A percentile compares a stretch with the other conserved stretches of the same genome.
Evolutionary conservation across 257 asterid species (phyloP).

Genomic region (Dorcoceras hygrometricum): DNA sequence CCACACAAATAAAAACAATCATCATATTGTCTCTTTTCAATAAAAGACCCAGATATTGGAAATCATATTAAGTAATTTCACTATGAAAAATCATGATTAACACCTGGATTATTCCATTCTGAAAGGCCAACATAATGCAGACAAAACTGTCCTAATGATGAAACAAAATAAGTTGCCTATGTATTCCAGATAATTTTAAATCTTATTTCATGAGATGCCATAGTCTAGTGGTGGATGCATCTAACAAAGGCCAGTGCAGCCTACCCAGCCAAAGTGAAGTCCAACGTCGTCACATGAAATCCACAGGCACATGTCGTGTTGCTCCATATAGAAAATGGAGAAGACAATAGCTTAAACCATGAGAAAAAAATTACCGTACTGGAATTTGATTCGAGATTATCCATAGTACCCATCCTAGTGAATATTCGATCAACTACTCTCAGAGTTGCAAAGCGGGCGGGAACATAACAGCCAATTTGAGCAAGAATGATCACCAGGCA

Average conservation of each 20-base stretch:
- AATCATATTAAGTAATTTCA: constrained; percentile 24
- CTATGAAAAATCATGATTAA: constrained; percentile 18
- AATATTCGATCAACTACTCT: constrained; percentile 91
- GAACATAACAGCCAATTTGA: constrained; percentile 95
- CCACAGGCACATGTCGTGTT: not conserved
- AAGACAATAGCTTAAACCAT: constrained; percentile 15
- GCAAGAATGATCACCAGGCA: constrained; percentile 90
- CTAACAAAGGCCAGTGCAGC: not conserved
- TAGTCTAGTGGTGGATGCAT: constrained; percentile 1
- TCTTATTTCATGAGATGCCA: not conserved
- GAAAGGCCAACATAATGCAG: not conserved
- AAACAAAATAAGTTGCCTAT: not conserved
- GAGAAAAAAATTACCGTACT: constrained; percentile 64
- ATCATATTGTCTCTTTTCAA: constrained; percentile 19
- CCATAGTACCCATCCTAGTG: constrained; percentile 97
- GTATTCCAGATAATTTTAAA: constrained; percentile 6
- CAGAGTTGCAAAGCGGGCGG: constrained; percentile 82
- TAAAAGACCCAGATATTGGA: constrained; percentile 12
- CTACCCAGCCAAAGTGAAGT: constrained; percentile 4
- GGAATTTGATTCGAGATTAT: constrained; percentile 87
- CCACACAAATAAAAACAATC: constrained; percentile 7
- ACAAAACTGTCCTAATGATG: not conserved
- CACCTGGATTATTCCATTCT: not conserved
- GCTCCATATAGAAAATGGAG: not conserved
- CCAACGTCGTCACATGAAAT: not conserved